Conservation (phyloP, 2,329 filamentous ascomycete genomes). For the Boeremia lycopersici region DNA sequence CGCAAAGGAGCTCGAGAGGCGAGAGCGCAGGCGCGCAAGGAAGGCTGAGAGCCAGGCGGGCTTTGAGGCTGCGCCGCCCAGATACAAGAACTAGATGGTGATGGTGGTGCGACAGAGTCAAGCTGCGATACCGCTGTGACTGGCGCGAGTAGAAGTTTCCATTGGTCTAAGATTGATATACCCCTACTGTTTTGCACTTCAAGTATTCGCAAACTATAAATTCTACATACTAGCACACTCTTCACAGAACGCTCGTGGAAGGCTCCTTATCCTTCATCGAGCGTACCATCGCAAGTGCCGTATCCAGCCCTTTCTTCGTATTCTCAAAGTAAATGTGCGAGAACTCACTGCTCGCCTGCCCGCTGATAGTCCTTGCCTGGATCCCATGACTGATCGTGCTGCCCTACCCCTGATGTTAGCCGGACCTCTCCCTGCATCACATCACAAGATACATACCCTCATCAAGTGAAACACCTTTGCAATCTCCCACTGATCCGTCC, state of each 20-base stretch:
- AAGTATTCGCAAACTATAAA: background rate
- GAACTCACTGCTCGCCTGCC: slow-evolving; percentile 46
- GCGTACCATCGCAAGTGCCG: slow-evolving; percentile 34
- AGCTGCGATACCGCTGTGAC: background rate
- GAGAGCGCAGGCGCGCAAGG: slow-evolving; percentile 33
- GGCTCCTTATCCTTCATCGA: slow-evolving; percentile 35
- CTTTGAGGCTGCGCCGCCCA: slow-evolving; percentile 28
- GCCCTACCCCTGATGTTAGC: slow-evolving; percentile 25
- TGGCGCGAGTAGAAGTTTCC: slow-evolving; percentile 3
- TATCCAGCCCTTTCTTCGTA: slow-evolving; percentile 40
- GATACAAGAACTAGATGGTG: slow-evolving; percentile 27
- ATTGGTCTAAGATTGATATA: slow-evolving; percentile 17
- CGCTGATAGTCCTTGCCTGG: slow-evolving; percentile 44
- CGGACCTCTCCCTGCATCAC: background rate
- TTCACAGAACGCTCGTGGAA: slow-evolving; percentile 31
- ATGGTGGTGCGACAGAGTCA: background rate
- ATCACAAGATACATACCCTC: slow-evolving; percentile 28
- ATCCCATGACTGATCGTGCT: slow-evolving; percentile 45
- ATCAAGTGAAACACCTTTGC: slow-evolving; percentile 45
- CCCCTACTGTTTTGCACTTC: slow-evolving; percentile 1
- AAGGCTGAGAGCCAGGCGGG: slow-evolving; percentile 25
- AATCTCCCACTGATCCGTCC: slow-evolving; percentile 41
- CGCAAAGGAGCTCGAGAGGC: slow-evolving; percentile 35
- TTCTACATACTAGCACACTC: background rate
- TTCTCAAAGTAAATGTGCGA: slow-evolving; percentile 45